Conservation (phyloP, 2,329 filamentous ascomycete genomes). For the Phialocephala subalpina region DNA sequence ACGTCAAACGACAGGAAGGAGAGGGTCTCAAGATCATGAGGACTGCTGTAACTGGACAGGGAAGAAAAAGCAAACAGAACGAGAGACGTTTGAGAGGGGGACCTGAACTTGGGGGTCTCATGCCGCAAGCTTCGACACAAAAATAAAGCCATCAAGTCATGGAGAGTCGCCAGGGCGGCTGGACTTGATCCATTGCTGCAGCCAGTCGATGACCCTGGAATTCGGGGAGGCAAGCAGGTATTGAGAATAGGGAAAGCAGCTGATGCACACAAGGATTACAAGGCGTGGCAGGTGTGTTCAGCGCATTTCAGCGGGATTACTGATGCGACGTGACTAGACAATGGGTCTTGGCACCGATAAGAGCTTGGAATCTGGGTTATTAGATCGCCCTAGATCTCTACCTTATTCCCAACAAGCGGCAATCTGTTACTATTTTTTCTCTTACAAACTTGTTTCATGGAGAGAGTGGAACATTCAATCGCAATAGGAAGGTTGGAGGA, state of each 20-base stretch:
- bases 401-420: neutral
- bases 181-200: neutral
- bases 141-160: conserved; percentile 13
- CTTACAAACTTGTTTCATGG: conserved; percentile 8
- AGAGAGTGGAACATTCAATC: neutral
- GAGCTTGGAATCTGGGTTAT: neutral
- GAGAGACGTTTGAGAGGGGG: conserved; percentile 15
- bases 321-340: conserved; percentile 11
- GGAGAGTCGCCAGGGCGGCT: neutral
- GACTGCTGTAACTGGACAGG: conserved; percentile 23
- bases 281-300: neutral
- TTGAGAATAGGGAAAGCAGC: conserved; percentile 11
- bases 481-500: neutral
- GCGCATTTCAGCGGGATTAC: conserved; percentile 8
- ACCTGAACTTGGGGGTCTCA: conserved; percentile 8
- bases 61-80: conserved; percentile 10
- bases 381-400: neutral
- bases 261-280: conserved; percentile 4
- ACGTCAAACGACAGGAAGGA: conserved; percentile 11
- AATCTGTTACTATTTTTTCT: neutral
- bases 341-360: neutral
- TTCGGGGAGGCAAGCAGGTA: conserved; percentile 9
- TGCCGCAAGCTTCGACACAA: conserved; percentile 1
- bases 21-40: conserved; percentile 19
- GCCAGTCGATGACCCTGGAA: conserved; percentile 4